These are phyloP conservation scores for Irpex rosettiformis DNA, from an alignment of 1,284 basidiomycete species.

Conservation along the genomic window DNA sequence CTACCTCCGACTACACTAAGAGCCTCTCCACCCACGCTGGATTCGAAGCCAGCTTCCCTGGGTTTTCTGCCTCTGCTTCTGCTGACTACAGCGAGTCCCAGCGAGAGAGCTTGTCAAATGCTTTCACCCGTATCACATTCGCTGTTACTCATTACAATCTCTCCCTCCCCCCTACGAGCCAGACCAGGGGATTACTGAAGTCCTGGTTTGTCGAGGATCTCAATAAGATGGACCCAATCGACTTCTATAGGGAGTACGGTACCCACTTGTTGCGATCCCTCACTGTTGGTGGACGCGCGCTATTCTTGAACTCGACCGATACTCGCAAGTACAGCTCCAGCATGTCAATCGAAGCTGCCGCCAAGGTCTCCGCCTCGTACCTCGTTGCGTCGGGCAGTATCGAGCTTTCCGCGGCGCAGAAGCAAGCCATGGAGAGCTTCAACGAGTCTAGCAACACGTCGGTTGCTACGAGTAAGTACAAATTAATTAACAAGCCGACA, in stretches of 20 bases:
- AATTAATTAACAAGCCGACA: not conserved
- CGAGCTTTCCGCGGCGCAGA: not conserved
- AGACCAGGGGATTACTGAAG: not conserved
- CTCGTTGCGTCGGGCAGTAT: not conserved
- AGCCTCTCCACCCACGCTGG: not conserved
- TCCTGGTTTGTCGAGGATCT: not conserved
- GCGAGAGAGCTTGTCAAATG: not conserved
- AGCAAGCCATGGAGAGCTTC: slow-evolving; percentile 3
- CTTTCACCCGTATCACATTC: slow-evolving; percentile 2
- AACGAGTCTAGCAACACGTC: slow-evolving; percentile 5
- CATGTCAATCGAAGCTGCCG: slow-evolving; percentile 3
- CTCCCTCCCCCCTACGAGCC: not conserved
- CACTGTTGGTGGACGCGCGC: slow-evolving; percentile 3
- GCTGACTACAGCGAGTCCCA: not conserved
- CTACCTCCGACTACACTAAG: slow-evolving; percentile 1
- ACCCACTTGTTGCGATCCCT: slow-evolving; percentile 2
- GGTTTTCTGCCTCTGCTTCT: not conserved
- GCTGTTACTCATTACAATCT: not conserved
- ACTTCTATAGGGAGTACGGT: slow-evolving; percentile 1
- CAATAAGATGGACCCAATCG: not conserved
- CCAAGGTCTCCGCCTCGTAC: slow-evolving; percentile 1
- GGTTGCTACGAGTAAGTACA: not conserved
- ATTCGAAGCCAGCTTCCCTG: not conserved
- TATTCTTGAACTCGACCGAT: slow-evolving; percentile 2
- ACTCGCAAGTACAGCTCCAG: not conserved